Base-by-base conservation (phyloP, 192 early-diverging fungal genomes). In the Spinellus fusiger region DNA sequence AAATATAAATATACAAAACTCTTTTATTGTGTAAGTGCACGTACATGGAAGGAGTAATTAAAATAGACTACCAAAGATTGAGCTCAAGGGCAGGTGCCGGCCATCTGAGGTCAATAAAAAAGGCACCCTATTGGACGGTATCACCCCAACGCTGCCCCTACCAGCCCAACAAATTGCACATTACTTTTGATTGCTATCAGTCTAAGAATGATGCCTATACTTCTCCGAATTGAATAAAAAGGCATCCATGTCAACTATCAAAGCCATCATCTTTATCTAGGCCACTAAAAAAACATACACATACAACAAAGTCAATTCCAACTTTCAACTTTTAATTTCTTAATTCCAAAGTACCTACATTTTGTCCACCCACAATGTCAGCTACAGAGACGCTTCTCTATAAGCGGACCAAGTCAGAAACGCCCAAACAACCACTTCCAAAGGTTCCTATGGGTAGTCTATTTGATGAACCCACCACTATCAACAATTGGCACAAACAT, bases 401-500 rank as follows among this genome's bases (percentile, higher is more conserved):
- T 27, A 44, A 35, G 5, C 63, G 56, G 38, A 70, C 68, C 23
- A 49, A 64, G 35, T 63, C 65, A 5, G 71, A 73, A 37, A 50
- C 32, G 9, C 55, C 54, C 5, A 63, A 68, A 52, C 62, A 56
- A 15, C 61, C 66, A 35, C 27, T 63, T 27, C 27, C 57, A 7
- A 54, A 47, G 13, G 29, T 25, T 9, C n/a, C 3, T 1, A 28
- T 73, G 49, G 61, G 61, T 9, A 48, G 65, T 12, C 16, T 72
- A 52, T 65, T 72, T 40, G 64, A 67, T 13, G 77, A 79, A 35
- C 72, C 72, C 31, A 56, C 76, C 49, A 83, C 79, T 7, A 44
- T 54, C 34, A 52, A 55, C 15, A 83, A 83, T 62, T 77, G 75
- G 70, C 67, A 78, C 64, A 71, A 82, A 61, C 71, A 78, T 29